phyloP scores from a whole-genome alignment of 2,329 filamentous ascomycete species.

The Graphilbum ipis-grandicollis region DNA sequence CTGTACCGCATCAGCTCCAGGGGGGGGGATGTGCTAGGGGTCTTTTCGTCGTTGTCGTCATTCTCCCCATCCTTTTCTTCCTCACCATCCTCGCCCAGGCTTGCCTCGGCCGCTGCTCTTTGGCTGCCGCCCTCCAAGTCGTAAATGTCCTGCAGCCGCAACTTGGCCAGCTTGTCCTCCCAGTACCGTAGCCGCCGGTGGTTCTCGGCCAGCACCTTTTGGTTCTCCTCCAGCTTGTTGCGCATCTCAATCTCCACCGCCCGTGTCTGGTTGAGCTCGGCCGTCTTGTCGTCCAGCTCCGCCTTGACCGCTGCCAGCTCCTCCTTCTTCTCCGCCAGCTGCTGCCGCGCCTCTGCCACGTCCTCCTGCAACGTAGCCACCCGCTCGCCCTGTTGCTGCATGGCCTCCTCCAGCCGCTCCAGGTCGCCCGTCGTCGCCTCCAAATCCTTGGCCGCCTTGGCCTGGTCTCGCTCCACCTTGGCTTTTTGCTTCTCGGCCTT shows the following conservation, averaged over 20 bases:
- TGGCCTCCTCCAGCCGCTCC: slow-evolving; percentile 61
- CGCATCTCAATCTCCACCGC: slow-evolving; percentile 94
- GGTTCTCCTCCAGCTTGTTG: slow-evolving; percentile 92
- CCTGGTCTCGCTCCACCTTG: slow-evolving; percentile 73
- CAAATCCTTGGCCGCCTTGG: slow-evolving; percentile 65
- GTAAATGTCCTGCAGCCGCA: slow-evolving; percentile 64
- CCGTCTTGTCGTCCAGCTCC: slow-evolving; percentile 71
- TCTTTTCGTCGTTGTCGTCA: neutral
- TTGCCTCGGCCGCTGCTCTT: slow-evolving; percentile 7
- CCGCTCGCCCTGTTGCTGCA: slow-evolving; percentile 57
- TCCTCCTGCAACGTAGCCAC: slow-evolving; percentile 54
- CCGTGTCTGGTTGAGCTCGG: slow-evolving; percentile 75
- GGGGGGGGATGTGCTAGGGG: neutral
- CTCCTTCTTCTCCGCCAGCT: slow-evolving; percentile 60
- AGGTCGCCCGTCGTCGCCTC: slow-evolving; percentile 54
- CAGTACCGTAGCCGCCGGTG: slow-evolving; percentile 72
- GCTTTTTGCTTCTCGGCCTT: slow-evolving; percentile 86
- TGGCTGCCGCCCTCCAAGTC: slow-evolving; percentile 30
- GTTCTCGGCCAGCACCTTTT: slow-evolving; percentile 75
- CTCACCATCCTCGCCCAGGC: slow-evolving; percentile 11
- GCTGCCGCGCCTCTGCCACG: slow-evolving; percentile 69
- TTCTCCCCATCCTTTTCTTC: slow-evolving; percentile 3
- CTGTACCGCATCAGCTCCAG: too few species aligned
- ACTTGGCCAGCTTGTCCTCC: slow-evolving; percentile 76
- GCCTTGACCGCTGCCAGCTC: slow-evolving; percentile 65